Conservation (phyloP, 352 stramenopile genomes). For the Pythium phragmitis region DNA sequence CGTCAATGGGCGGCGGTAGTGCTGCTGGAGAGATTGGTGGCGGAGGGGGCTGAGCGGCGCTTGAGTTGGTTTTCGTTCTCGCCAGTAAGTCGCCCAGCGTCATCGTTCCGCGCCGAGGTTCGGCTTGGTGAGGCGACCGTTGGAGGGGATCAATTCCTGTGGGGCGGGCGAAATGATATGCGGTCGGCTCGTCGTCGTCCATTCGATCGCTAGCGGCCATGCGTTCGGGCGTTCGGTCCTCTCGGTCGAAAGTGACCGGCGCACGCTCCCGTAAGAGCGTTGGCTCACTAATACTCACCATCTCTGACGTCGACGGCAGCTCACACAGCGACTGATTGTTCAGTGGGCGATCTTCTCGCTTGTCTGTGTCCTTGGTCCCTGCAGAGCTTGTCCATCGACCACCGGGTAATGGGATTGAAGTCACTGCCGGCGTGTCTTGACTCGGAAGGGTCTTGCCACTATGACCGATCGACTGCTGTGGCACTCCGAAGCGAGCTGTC, state of each 20-base stretch:
- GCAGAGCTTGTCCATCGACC: neutral
- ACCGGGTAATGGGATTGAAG: neutral
- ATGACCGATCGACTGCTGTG: neutral
- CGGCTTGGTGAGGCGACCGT: neutral
- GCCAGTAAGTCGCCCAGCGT: slow-evolving; percentile 22
- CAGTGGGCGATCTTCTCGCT: neutral
- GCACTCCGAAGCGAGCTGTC: no score
- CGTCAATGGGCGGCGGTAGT: neutral
- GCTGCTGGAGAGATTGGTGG: neutral
- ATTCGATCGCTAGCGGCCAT: neutral
- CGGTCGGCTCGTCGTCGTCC: neutral
- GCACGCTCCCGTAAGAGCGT: neutral
- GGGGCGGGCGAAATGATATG: neutral
- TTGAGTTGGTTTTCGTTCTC: slow-evolving; percentile 2
- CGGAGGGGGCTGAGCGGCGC: neutral
- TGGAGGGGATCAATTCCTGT: neutral
- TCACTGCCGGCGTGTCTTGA: neutral
- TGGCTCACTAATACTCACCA: slow-evolving; percentile 32
- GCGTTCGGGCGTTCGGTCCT: neutral
- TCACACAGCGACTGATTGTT: slow-evolving; percentile 16
- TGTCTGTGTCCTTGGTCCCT: neutral
- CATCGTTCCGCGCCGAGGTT: slow-evolving; percentile 10
- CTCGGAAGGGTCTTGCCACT: neutral
- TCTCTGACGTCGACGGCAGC: slow-evolving; percentile 45
- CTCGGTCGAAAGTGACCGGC: neutral